Base-by-base conservation (phyloP, 2,329 filamentous ascomycete species). In the Pezicula radicicola region DNA sequence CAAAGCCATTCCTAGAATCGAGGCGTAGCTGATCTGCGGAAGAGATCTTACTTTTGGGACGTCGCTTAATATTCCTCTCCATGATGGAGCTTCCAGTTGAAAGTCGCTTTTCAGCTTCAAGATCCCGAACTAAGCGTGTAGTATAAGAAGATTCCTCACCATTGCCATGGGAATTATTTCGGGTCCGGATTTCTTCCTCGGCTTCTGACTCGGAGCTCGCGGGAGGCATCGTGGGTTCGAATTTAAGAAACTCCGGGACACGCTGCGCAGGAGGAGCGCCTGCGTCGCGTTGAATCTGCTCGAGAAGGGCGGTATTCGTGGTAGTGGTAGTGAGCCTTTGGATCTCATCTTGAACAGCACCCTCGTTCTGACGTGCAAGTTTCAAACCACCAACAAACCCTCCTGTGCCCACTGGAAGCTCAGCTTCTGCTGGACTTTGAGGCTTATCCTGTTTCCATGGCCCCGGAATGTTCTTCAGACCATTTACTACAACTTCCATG, bases 321-420 rank as follows among this genome's bases (percentile, higher is more conserved):
- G 35, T 41, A 15, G 30, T 46, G 25, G 45, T 27, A 37, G 41
- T 54, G 41, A 51, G 41, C 27, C 55, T 42, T 36, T 50, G 51
- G 37, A 56, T 52, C 15, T 37, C 53, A 7, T 61, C 53, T 46
- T 61, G 60, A 8, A 53, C 41, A 27, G 50, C 42, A n/a, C 49
- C 53, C 39, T 63, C 60, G 43, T 60, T 55, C 6, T 56, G 60
- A 27, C 61, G 55, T 42, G 60, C 57, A 2, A 67, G 56, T 47
- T 65, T 68, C 9, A 67, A 39, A 25, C 65, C 65, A 16, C 64
- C 65, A 40, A 66, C 63, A 37, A 68, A 68, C 6, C 57, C 60
- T 7, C 49, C 52, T 43, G 30, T 48, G 3, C 35, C 39, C 3
- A 49, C 40, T n/a, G 30, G 43, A 16, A 19, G 28, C 36, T 56